Evolutionary conservation across 2,329 filamentous ascomycete genomes (phyloP), one percentile per base, ranked within the genome.

Genomic region (Fusarium decemcellulare): DNA sequence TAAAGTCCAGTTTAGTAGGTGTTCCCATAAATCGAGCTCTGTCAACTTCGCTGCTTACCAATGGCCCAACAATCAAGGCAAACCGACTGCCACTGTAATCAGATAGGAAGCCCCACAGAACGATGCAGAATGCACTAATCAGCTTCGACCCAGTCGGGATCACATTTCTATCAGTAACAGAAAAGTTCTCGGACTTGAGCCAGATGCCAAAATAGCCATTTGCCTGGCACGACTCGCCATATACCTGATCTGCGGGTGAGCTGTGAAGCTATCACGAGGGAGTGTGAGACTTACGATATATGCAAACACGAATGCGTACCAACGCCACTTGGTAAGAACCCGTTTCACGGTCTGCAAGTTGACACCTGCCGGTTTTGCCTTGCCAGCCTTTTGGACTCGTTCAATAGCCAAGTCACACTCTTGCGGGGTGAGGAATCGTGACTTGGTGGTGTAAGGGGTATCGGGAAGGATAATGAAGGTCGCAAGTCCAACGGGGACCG

Each of bases 401-500:
- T 34, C 32, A 3, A 34, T 12, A 2, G 32, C 32, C 32, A 34
- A 12, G 8, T 34, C 5, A 34, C 32, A 34, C 12, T 34, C 32
- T 34, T 34, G 32, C 9, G 37, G 37, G 16, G 37, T 40, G 11
- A 40, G 14, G 6, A 40, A 40, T 14, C 37, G 37, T 40, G 37
- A 40, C 11, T 15, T 40, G 10, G 37, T 40, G n/a, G 37, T 40
- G 15, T 40, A 40, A 40, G 37, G 37, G 7, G 37, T 40, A 15
- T 40, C 37, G 1, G 37, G 37, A 14, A 40, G 37, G n/a, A 40
- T 12, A 4, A 40, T 15, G 37, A 40, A 40, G 14, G 37, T 40
- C 8, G 37, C 37, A 40, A 40, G 37, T 8, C 37, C 37, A 16
- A 40, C 37, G 87, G 76, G 90, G 83, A 55, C 90, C 90, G 67